Evolutionary conservation across 1,284 basidiomycete genomes (phyloP), one percentile per base, ranked within the genome.

Genomic region (Inonotus obliquus): DNA sequence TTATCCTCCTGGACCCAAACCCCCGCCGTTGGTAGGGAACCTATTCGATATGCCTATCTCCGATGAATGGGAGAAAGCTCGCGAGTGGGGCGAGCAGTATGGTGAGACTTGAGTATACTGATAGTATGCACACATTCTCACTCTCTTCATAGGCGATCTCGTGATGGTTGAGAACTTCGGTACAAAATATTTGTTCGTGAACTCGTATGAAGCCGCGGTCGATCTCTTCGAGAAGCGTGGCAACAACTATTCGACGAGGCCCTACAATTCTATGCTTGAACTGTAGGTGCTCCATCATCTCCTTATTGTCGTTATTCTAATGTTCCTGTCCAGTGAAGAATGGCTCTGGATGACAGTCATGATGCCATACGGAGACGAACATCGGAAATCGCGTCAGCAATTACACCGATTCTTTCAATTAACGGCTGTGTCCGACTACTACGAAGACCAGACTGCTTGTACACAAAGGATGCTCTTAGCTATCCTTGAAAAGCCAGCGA

Each of bases 11-110:
- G 81, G 82, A 23, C 82, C 82, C 9, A 78, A 73, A 63, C 77
- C 77, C 49, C 68, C 80, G 32, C 82, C 82, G 5, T 61, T 84
- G 9, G 69, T 84, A 52, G 83, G 81, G 19, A 83, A 84, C 65
- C 66, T 80, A n/a, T 70, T 84, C 23, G 81, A 84, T 65, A 80
- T 85, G 76, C 82, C 82, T 29, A 73, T 72, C 19, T 75, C 77
- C 60, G 70, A 75, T 64, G 79, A 81, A 60, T 85, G 83, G 83
- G 64, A 79, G 39, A 81, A 79, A 0, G 85, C 84, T 66, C 74
- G 79, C 21, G 70, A 76, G 51, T 86, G 83, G 84, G 77, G 81
- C 29, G 60, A 63, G 39, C 52, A 61, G 21, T 67, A 67, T 55
- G 66, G 66, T 65, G 23, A 11, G 32, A 48, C 14, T 13, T 27